phyloP scores from a whole-genome alignment of 2,329 filamentous ascomycete species.

The Xylariales sp. region DNA sequence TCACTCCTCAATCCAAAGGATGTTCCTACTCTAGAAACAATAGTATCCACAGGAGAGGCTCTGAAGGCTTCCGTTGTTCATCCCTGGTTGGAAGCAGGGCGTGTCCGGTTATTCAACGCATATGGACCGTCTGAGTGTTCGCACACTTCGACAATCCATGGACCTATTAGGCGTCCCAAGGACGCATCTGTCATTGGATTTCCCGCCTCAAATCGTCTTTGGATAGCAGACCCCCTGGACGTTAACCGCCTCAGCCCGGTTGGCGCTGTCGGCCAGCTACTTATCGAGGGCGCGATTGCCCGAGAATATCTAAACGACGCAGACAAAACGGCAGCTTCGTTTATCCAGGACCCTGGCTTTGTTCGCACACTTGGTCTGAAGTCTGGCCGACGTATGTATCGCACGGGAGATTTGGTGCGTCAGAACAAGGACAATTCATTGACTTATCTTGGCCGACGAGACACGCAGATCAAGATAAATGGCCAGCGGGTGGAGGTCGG shows the following conservation, averaged over 20 bases:
- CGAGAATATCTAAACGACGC: conserved; percentile 76
- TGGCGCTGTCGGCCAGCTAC: conserved; percentile 74
- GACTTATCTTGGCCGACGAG: conserved; percentile 66
- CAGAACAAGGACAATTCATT: conserved; percentile 74
- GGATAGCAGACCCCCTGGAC: conserved; percentile 8
- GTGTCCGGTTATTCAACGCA: conserved; percentile 20
- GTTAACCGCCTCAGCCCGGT: conserved; percentile 16
- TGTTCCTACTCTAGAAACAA: conserved; percentile 1
- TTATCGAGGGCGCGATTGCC: conserved; percentile 72
- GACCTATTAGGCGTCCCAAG: background rate
- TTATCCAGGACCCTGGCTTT: conserved; percentile 40
- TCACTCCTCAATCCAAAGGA: conserved; percentile 1
- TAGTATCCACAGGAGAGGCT: background rate
- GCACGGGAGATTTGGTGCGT: conserved; percentile 77
- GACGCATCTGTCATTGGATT: conserved; percentile 4
- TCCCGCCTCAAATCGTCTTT: conserved; percentile 14
- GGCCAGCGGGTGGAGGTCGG: conserved; percentile 75
- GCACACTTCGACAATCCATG: conserved; percentile 22
- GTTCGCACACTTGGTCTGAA: conserved; percentile 8
- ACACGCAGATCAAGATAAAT: conserved; percentile 78
- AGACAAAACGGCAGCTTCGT: conserved; percentile 68
- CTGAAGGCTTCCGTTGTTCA: conserved; percentile 11
- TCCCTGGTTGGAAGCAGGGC: conserved; percentile 19
- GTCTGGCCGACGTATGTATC: conserved; percentile 50
- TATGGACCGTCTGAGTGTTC: conserved; percentile 35